Conservation (phyloP, 1,139 yeast species). For the Sugiyamaella novakii region DNA sequence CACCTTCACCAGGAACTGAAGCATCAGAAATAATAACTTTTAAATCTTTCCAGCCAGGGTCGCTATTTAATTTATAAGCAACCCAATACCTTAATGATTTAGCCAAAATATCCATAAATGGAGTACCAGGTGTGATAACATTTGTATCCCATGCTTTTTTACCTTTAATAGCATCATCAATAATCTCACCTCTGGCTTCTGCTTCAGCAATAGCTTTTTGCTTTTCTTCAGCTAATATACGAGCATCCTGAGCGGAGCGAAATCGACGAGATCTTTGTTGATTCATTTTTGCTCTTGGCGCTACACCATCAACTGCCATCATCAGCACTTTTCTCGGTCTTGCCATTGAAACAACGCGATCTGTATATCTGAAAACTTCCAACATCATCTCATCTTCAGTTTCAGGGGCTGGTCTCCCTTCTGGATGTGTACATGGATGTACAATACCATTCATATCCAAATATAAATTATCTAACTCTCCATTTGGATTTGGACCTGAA, state of each 20-base stretch:
- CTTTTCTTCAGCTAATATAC: conserved; percentile 45
- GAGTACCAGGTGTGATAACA: conserved; percentile 97
- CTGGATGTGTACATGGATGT: conserved; percentile 97
- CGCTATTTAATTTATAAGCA: conserved; percentile 85
- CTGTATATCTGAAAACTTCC: conserved; percentile 86
- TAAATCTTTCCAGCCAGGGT: conserved; percentile 86
- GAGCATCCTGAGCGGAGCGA: conserved; percentile 93
- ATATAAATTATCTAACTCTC: conserved; percentile 88
- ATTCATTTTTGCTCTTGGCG: conserved; percentile 99
- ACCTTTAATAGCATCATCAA: conserved; percentile 47
- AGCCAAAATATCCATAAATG: conserved; percentile 92
- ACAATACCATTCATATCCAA: conserved; percentile 97
- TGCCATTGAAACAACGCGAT: conserved; percentile 87
- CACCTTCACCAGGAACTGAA: conserved; percentile 99
- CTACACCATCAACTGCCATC: conserved; percentile 98
- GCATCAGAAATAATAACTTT: conserved; percentile 90
- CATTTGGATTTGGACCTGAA: conserved; percentile 85
- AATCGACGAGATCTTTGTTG: conserved; percentile 98
- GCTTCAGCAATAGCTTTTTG: conserved; percentile 52
- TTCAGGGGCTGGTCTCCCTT: conserved; percentile 88
- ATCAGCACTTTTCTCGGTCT: conserved; percentile 86
- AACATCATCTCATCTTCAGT: conserved; percentile 95
- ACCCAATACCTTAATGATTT: conserved; percentile 84
- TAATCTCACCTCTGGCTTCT: conserved; percentile 46
- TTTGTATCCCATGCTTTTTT: conserved; percentile 81